Base-by-base conservation (phyloP, 495 filamentous ascomycete genomes). In the Penicillium pulvis region DNA sequence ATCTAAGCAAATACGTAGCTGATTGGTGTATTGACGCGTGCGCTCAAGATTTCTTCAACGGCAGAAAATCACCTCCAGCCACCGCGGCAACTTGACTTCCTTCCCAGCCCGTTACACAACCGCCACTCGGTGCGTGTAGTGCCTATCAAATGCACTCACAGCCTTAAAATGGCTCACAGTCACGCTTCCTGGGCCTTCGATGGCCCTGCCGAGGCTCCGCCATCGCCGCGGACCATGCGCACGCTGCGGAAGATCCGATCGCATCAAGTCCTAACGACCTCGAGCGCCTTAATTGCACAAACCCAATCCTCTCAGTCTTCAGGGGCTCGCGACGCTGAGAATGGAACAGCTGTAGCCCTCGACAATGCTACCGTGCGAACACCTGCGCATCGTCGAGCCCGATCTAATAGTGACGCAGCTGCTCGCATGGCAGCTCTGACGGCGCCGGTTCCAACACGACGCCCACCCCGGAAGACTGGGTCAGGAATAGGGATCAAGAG, bases 331-430 rank as follows among this genome's bases (percentile, higher is more conserved):
- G 31, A 23, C 20, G 28, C 31, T 3, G 57, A 65, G 8, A 23
- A 10, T 35, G 57, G 45, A 30, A 50, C 56, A 11, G 57, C 75
- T 71, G 60, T 56, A 63, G 56, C 53, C 53, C 63, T 43, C 61
- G 53, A 56, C 45, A 61, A 64, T 53, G 55, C 57, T 56, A 54
- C 65, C 47, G 58, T 63, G 56, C 69, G 51, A 60, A 59, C 60
- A 48, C 68, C 68, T 61, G 59, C 61, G 31, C 69, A 82, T 51
- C 83, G 83, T 53, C 80, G 89, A 63, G 81, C 79, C 45, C 82
- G 90, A 66, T 87, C 89, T 6, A 93, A 91, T 69, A 92, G 88
- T 52, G 89, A 92, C 73, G 85, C 87, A 24, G 76, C 75, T 14
- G 52, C 71, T 50, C 75, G 71, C 7, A 74, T 72, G 50, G 65